Evolutionary conservation across 371 early-diverging fungal genomes (phyloP).

Genomic region (Apophysomyces trapeziformis): DNA sequence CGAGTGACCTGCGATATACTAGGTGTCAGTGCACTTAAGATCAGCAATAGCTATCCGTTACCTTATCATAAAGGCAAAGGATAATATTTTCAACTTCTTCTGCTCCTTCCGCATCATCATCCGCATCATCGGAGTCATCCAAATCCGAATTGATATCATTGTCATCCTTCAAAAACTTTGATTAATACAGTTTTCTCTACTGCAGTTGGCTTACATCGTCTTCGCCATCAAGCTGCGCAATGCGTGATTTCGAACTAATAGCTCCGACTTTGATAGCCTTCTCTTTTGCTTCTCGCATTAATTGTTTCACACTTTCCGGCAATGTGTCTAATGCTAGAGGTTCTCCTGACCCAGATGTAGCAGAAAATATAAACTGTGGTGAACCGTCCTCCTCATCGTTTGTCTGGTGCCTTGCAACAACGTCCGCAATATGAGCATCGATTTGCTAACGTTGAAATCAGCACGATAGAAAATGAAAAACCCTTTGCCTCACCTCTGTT

Average conservation of each 20-base stretch:
- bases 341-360: constrained; percentile 34
- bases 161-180: constrained; percentile 42
- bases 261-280: constrained; percentile 42
- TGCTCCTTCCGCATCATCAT: constrained; percentile 75
- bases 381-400: constrained; percentile 12
- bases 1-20: constrained; percentile 66
- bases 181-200: not conserved
- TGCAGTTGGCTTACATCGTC: constrained; percentile 28
- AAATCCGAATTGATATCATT: constrained; percentile 88
- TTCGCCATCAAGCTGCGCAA: constrained; percentile 62
- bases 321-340: constrained; percentile 37
- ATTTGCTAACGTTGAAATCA: constrained; percentile 30
- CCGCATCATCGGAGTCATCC: constrained; percentile 78
- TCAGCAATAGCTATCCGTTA: constrained; percentile 17
- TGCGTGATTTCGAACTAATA: constrained; percentile 24
- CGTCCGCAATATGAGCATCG: constrained; percentile 44
- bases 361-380: constrained; percentile 31
- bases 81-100: constrained; percentile 87
- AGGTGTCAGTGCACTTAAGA: not conserved
- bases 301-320: constrained; percentile 40
- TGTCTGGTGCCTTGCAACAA: constrained; percentile 22
- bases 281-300: constrained; percentile 45
- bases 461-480: not conserved
- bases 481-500: constrained; percentile 25
- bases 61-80: constrained; percentile 95